Evolutionary conservation across 2,329 filamentous ascomycete genomes (phyloP).

Genomic region (Coniochaeta sp.): DNA sequence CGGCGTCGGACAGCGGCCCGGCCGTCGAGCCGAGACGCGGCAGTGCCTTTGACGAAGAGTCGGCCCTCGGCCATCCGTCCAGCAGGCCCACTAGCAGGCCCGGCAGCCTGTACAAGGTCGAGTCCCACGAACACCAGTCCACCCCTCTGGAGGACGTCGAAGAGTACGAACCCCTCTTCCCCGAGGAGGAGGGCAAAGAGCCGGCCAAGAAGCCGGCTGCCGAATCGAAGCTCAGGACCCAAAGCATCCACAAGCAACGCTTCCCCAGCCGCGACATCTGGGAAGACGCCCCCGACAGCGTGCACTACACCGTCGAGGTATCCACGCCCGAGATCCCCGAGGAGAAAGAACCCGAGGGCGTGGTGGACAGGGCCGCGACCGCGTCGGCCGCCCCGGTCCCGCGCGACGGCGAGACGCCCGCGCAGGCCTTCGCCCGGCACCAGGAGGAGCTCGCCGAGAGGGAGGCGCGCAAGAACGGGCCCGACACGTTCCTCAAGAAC

Average conservation of each 20-base stretch:
- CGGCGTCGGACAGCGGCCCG: slow-evolving; percentile 61
- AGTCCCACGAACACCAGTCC: slow-evolving; percentile 46
- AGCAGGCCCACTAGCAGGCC: slow-evolving; percentile 49
- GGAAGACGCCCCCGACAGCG: slow-evolving; percentile 89
- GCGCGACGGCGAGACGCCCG: slow-evolving; percentile 45
- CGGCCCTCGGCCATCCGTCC: neutral
- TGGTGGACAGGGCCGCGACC: slow-evolving; percentile 11
- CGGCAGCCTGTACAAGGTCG: slow-evolving; percentile 53
- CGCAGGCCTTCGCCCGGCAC: slow-evolving; percentile 57
- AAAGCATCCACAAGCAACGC: slow-evolving; percentile 51
- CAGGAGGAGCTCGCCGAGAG: slow-evolving; percentile 59
- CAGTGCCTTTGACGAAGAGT: slow-evolving; percentile 43
- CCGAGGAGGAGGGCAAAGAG: slow-evolving; percentile 58
- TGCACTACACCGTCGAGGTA: slow-evolving; percentile 73
- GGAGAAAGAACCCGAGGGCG: slow-evolving; percentile 18
- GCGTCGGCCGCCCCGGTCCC: slow-evolving; percentile 18
- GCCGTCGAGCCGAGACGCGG: slow-evolving; percentile 70
- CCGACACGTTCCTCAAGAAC: slow-evolving; percentile 46
- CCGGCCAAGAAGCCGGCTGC: slow-evolving; percentile 24
- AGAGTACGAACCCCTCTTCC: slow-evolving; percentile 93
- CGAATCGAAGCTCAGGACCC: slow-evolving; percentile 32
- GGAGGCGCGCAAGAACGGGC: slow-evolving; percentile 31
- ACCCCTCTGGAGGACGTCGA: slow-evolving; percentile 81
- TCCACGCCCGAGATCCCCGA: slow-evolving; percentile 62
- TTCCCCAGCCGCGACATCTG: slow-evolving; percentile 96